These are phyloP conservation scores for Cercospora sesami DNA, from an alignment of 2,329 filamentous ascomycete species.

Conservation along the genomic window DNA sequence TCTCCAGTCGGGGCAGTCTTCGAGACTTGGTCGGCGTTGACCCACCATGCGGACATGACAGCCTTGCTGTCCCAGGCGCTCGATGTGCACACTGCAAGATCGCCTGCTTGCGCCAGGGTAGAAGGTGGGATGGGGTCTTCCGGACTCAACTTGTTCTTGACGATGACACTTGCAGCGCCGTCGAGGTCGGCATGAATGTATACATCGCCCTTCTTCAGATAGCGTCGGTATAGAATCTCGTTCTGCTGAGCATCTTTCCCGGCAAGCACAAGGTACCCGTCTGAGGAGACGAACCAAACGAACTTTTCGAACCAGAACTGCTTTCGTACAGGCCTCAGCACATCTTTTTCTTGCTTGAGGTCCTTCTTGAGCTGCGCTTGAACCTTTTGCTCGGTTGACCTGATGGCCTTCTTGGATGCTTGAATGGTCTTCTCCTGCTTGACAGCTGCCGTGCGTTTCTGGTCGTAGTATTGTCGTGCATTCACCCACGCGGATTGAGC, in stretches of 20 bases:
- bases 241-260: conserved; percentile 87
- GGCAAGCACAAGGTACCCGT: conserved; percentile 85
- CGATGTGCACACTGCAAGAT: conserved; percentile 79
- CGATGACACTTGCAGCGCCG: conserved; percentile 79
- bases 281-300: conserved; percentile 89
- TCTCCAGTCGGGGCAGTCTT: conserved; percentile 80
- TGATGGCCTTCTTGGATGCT: conserved; percentile 79
- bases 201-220: conserved; percentile 84
- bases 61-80: conserved; percentile 96
- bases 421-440: conserved; percentile 86
- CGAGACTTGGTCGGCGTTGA: conserved; percentile 82
- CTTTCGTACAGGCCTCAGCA: conserved; percentile 77
- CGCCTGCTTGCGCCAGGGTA: conserved; percentile 86
- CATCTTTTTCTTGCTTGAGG: conserved; percentile 86
- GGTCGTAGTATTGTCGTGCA: conserved; percentile 86
- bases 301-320: conserved; percentile 98
- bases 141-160: conserved; percentile 80
- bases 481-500: conserved; percentile 82
- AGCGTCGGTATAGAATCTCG: conserved; percentile 84
- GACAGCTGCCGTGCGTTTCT: conserved; percentile 76
- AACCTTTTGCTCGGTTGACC: conserved; percentile 88
- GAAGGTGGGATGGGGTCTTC: conserved; percentile 88
- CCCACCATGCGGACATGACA: conserved; percentile 95
- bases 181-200: conserved; percentile 89
- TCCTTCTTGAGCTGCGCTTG: conserved; percentile 80